Base-by-base conservation (phyloP, 2,329 filamentous ascomycete genomes). In the Talaromyces sp. region DNA sequence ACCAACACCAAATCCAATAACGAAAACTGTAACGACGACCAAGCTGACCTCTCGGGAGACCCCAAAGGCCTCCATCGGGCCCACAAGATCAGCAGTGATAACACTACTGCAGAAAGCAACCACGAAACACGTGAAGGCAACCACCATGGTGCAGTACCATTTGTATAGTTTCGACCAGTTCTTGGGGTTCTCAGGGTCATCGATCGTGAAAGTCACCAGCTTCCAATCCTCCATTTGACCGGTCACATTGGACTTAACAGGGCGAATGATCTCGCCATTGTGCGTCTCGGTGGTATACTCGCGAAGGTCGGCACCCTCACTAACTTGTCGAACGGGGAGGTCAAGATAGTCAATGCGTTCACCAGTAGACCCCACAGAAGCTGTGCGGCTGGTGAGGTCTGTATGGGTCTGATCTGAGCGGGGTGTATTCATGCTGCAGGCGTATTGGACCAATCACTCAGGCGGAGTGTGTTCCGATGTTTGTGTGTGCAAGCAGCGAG, bases 81-180 rank as follows among this genome's bases (percentile, higher is more conserved):
- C 88, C 2, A 67, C 75, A 3, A 95, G 77, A 66, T 91, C 88
- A 10, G 90, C 85, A 0, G 91, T 95, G 67, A 95, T 86, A 60
- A 95, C 86, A 47, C 86, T 85, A 44, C 86, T 90, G 20, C 80
- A 78, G 52, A 90, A 84, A 0, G 87, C 86, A 40, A 90, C 87
- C 36, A 89, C 86, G 66, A 91, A 90, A 65, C 87, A 90, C 1
- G 87, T 89, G 19, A 83, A 57, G 1, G 91, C 88, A 0, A 96
- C 90, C 14, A 90, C 85, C 87, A 95, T 91, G 20, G 91, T 96
- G 66, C 84, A 87, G 65, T 87, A 90, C 89, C 90, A 93, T 73
- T 92, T 94, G 70, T 78, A 87, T 1, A 74, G 77, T 70, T 90
- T 91, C 51, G 82, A 84, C 89, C 89, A 94, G 71, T 93, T 94